Base-by-base conservation (phyloP, 345 rosid genomes). In the Brassica nigra region DNA sequence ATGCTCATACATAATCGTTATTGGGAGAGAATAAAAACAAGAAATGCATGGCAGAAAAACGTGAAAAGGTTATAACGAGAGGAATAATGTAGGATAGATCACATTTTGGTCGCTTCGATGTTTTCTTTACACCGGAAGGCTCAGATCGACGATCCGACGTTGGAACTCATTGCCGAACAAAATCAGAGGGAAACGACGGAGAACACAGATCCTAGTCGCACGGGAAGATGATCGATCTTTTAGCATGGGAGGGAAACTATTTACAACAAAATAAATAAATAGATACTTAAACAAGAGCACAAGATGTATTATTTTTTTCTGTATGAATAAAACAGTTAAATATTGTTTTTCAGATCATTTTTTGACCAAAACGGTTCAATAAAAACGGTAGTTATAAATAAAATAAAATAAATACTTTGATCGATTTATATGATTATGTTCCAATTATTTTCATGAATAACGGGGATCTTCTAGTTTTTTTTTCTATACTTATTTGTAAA, bases 41-140 rank as follows among this genome's bases (percentile, higher is more conserved):
- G 62, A 59, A 52, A 69, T 18, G 1, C 29, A 58, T 58, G 54
- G 75, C 54, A 31, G 8, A 52, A 31, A 31, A 16, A 39, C 1
- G 11, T 37, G 42, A 37, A 37, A 1, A 37, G 1, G 47, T 39
- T 39, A 39, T 39, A 39, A 39, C 10, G 7, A 8, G 4, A 39
- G 47, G 47, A 39, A 39, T 10, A 39, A 39, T 44, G 54, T 44
- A 44, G 5, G 54, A 44, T 44, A 23, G 6, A 83, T 84, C 80
- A 95, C 97, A 92, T 86, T 91, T 91, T 76, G 97, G 99, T 52
- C 97, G 89, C 88, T 92, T 95, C 2, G 99, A 89, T 59, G 84
- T 80, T 77, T 85, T 82, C 73, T 88, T 84, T 18, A 83, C 88
- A 75, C 85, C 88, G 31, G 90, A 82, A 78, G 97, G 62, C 84